Base-by-base conservation (phyloP, 306 rosid species). In the Cicer bijugum region DNA sequence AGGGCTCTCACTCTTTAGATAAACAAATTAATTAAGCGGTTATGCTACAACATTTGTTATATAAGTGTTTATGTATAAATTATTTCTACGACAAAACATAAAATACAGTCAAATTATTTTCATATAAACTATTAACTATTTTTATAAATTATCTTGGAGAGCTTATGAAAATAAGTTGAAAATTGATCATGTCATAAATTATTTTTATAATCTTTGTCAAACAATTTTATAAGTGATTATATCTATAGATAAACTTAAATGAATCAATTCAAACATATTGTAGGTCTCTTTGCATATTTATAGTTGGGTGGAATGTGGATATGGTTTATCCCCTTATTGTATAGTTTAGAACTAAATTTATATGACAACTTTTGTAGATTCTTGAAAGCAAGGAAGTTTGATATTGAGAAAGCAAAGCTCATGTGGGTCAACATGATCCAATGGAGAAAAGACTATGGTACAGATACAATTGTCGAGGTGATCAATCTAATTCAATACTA, bases 391-490 rank as follows among this genome's bases (percentile, higher is more conserved):
- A 90, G 98, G 79, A 90, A 89, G 85, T 93, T 89, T 78, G 96
- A 90, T 85, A 81, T 76, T 39, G 98, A 93, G 72, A 89, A 84
- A 78, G 91, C 98, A 38, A 93, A 93, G 72, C 84, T 80, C 44
- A 90, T 90, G 97, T 93, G 98, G 98, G 84, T 82, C 72, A 86
- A 86, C 82, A 93, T 93, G 98, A 86, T 90, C 69, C 93, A 87
- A 37, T 93, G 98, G 98, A 87, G 98, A 90, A 86, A 79, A 81
- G 96, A 87, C 2, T 92, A 83, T 67, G 90, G 93, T 12, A 82
- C 91, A 0, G 97, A 93, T 80, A 81, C 85, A 63, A 87, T 92
- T 77, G 65, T 87, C 83, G 98, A 90, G 87, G 96, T 87, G 72
- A 72, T 20, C 35, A 58, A 77, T 73, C 44, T 50, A 64, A 72